phyloP scores from a whole-genome alignment of 495 filamentous ascomycete species.

The Achaetomiella virescens region DNA sequence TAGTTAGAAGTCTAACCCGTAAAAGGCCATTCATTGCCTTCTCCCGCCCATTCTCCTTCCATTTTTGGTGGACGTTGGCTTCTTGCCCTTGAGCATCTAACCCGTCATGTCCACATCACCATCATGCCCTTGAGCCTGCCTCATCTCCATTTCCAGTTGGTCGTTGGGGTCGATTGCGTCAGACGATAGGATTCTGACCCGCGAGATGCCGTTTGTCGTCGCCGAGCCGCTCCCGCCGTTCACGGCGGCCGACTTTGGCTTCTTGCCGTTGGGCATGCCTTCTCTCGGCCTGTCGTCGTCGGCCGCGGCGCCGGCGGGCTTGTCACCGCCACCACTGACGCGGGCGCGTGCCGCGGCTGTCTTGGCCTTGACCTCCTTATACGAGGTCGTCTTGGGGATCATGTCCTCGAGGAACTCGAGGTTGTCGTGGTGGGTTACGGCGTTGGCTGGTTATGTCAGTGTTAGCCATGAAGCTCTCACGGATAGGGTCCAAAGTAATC shows the following conservation, averaged over 20 bases:
- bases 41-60: no score
- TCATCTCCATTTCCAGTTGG: constrained; percentile 44
- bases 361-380: constrained; percentile 65
- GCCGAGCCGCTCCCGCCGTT: constrained; percentile 25
- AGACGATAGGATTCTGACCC: constrained; percentile 14
- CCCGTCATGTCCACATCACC: constrained; percentile 57
- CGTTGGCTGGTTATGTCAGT: constrained; percentile 53
- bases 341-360: constrained; percentile 37
- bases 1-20: no score
- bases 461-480: no score
- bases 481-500: background rate
- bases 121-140: constrained; percentile 34
- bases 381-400: constrained; percentile 76
- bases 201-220: constrained; percentile 17
- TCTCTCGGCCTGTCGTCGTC: constrained; percentile 25
- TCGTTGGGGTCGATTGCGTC: constrained; percentile 33
- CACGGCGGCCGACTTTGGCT: constrained; percentile 39
- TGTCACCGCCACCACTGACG: constrained; percentile 33
- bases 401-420: constrained; percentile 93
- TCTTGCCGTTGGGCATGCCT: constrained; percentile 30
- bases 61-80: no score
- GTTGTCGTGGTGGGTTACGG: constrained; percentile 83
- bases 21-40: no score
- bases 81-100: constrained; percentile 24
- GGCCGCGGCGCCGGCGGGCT: constrained; percentile 8